Evolutionary conservation across 495 filamentous ascomycete species (phyloP).

Genomic region (Neurospora sp.): DNA sequence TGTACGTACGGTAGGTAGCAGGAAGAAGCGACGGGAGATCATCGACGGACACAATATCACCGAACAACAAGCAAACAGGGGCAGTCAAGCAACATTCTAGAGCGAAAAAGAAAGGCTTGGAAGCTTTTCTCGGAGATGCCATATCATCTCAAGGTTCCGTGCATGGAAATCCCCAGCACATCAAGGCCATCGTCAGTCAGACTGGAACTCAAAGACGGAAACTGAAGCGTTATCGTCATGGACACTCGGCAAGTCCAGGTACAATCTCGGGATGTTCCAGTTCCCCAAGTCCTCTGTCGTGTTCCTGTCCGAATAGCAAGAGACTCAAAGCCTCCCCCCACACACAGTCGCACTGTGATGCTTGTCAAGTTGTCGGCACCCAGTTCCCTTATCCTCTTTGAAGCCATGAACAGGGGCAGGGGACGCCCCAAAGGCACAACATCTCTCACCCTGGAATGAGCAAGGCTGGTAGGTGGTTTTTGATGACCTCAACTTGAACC

Average conservation of each 20-base stretch:
- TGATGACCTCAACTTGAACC: background rate
- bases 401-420: background rate
- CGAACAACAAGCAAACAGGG: background rate
- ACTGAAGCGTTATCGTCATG: background rate
- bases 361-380: background rate
- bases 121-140: background rate
- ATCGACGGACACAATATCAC: background rate
- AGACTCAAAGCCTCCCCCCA: background rate
- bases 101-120: background rate
- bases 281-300: background rate
- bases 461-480: background rate
- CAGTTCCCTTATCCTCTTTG: background rate
- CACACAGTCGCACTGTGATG: background rate
- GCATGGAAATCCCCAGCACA: background rate
- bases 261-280: background rate
- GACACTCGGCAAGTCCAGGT: background rate
- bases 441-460: background rate
- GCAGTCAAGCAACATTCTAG: background rate
- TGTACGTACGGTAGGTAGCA: background rate
- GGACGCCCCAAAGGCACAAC: background rate
- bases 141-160: background rate
- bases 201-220: background rate
- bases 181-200: background rate
- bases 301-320: background rate
- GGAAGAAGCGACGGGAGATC: background rate